Conservation (phyloP, 2,329 filamentous ascomycete species). For the Curvularia lunata region DNA sequence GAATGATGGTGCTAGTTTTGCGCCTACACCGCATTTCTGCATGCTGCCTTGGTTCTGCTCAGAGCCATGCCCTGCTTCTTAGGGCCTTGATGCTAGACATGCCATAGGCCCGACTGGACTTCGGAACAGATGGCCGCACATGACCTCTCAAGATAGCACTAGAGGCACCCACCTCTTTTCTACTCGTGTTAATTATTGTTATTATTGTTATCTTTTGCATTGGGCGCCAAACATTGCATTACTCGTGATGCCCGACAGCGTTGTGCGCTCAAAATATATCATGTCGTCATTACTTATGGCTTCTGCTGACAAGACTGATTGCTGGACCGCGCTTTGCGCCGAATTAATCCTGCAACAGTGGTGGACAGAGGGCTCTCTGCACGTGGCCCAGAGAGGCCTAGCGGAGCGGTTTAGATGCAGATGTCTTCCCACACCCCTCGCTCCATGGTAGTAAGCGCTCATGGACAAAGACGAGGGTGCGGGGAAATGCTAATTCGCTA, state of each 20-base stretch:
- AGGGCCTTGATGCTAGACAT: not conserved
- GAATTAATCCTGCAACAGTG: not conserved
- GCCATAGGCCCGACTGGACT: not conserved
- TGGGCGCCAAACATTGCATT: not conserved
- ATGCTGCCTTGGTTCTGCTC: not conserved
- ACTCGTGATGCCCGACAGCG: not conserved
- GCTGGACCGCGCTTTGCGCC: not conserved
- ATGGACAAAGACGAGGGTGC: conserved; percentile 1
- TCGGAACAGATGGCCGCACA: not conserved
- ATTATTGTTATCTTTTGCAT: not conserved
- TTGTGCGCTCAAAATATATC: not conserved
- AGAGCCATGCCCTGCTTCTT: not conserved
- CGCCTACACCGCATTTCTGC: not conserved
- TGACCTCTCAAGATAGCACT: not conserved
- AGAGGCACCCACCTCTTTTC: not conserved
- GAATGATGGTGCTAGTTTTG: not conserved
- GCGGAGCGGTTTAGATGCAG: not conserved
- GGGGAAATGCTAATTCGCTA: conserved; percentile 5
- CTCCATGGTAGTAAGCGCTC: conserved; percentile 3
- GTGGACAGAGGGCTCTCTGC: not conserved
- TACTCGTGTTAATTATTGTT: too few species aligned
- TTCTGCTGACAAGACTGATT: not conserved
- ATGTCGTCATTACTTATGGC: not conserved
- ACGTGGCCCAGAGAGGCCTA: not conserved
- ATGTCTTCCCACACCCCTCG: not conserved